These are phyloP conservation scores for Aspergillus sp. DNA, from an alignment of 2,329 filamentous ascomycete species.

Conservation along the genomic window DNA sequence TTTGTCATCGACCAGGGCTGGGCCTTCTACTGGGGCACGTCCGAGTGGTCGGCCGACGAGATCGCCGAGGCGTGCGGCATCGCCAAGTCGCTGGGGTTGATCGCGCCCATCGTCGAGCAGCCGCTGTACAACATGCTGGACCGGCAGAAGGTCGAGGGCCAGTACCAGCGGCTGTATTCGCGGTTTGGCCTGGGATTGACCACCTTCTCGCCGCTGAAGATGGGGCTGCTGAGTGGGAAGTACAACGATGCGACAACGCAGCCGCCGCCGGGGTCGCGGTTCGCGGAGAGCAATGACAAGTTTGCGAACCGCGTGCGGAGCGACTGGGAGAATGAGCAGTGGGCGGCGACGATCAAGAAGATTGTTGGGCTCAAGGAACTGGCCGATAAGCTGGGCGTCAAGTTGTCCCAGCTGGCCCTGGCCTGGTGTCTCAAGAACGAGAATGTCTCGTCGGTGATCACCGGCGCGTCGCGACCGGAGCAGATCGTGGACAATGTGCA, in stretches of 20 bases:
- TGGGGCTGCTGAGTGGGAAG: constrained; percentile 65
- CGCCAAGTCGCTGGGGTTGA: constrained; percentile 60
- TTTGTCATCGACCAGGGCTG: constrained; percentile 67
- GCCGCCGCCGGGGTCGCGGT: constrained; percentile 56
- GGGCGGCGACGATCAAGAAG: constrained; percentile 51
- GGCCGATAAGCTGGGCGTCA: constrained; percentile 46
- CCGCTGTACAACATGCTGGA: constrained; percentile 66
- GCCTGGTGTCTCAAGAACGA: constrained; percentile 60
- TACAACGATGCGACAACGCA: constrained; percentile 61
- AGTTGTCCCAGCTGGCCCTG: constrained; percentile 56
- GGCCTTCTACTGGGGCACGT: constrained; percentile 71
- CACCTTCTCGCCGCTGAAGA: constrained; percentile 61
- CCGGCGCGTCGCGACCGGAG: constrained; percentile 44
- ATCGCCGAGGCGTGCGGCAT: constrained; percentile 63
- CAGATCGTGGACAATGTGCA: constrained; percentile 47
- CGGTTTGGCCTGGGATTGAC: constrained; percentile 63
- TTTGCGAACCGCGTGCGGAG: constrained; percentile 52
- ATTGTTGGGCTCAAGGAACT: constrained; percentile 49
- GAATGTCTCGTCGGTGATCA: constrained; percentile 49
- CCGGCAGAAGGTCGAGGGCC: constrained; percentile 61
- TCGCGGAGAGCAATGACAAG: constrained; percentile 56
- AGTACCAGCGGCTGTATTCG: constrained; percentile 61
- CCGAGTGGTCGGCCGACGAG: constrained; percentile 67
- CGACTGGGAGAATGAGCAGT: constrained; percentile 43
- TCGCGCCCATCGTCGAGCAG: constrained; percentile 56